phyloP scores from a whole-genome alignment of 2,329 filamentous ascomycete genomes.

The Arthrinium phaeospermum region DNA sequence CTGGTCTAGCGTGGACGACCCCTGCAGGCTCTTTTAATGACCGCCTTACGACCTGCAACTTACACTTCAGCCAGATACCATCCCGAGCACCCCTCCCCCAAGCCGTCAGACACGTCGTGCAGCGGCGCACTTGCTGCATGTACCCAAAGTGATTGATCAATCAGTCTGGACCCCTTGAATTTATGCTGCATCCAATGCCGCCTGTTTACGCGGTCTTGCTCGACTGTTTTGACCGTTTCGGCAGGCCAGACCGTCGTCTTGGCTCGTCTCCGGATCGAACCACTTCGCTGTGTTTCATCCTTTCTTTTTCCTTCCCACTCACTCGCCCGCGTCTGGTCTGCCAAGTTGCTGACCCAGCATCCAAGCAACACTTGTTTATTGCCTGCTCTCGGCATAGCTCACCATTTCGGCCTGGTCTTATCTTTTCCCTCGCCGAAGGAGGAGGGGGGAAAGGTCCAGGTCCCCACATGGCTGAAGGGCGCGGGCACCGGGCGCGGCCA shows the following conservation, averaged over 20 bases:
- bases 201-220: background rate
- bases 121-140: background rate
- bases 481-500: slow-evolving; percentile 1
- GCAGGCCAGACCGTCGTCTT: background rate
- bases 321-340: background rate
- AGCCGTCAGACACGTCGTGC: background rate
- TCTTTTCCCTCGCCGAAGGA: background rate
- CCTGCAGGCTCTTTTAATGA: background rate
- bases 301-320: background rate
- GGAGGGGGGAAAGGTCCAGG: background rate
- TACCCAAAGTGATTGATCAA: slow-evolving; percentile 5
- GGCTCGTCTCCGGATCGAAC: background rate
- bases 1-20: background rate
- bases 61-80: background rate
- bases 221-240: background rate
- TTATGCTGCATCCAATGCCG: background rate
- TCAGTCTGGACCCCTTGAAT: slow-evolving; percentile 7
- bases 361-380: slow-evolving; percentile 2
- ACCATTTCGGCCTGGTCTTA: background rate
- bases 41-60: background rate
- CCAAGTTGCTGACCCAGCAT: slow-evolving; percentile 3
- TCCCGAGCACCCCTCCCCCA: background rate
- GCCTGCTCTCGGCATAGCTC: background rate
- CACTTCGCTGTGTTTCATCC: background rate
- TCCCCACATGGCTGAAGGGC: slow-evolving; percentile 8